phyloP scores from a whole-genome alignment of 192 early-diverging fungal species.

The Coemansia sp. region DNA sequence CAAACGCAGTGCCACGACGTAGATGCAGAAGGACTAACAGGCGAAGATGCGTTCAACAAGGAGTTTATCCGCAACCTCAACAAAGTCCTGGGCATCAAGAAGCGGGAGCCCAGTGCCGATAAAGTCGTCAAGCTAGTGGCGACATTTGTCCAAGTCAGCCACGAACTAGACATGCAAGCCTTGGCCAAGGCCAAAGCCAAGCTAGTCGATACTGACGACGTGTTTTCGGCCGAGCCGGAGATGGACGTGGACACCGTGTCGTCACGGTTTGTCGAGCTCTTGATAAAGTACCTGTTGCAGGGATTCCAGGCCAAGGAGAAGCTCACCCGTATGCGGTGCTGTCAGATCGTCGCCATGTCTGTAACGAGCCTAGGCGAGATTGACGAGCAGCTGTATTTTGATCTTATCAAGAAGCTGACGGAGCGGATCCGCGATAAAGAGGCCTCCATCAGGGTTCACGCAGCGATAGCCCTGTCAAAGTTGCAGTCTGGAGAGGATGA shows the following conservation, averaged over 20 bases:
- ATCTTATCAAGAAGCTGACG: slow-evolving; percentile 66
- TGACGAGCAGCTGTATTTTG: slow-evolving; percentile 76
- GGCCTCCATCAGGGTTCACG: slow-evolving; percentile 72
- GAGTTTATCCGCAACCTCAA: slow-evolving; percentile 81
- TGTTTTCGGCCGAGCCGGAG: slow-evolving; percentile 30
- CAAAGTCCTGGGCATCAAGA: slow-evolving; percentile 74
- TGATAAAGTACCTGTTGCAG: slow-evolving; percentile 70
- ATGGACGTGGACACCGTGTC: slow-evolving; percentile 59
- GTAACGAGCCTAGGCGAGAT: slow-evolving; percentile 75
- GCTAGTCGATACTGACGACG: slow-evolving; percentile 35
- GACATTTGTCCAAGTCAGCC: slow-evolving; percentile 69
- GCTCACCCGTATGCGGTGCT: slow-evolving; percentile 71
- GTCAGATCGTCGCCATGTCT: slow-evolving; percentile 74
- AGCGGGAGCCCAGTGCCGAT: slow-evolving; percentile 70
- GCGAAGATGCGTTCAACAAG: slow-evolving; percentile 70
- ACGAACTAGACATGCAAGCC: slow-evolving; percentile 60
- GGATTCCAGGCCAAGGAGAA: slow-evolving; percentile 84
- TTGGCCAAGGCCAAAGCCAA: slow-evolving; percentile 24
- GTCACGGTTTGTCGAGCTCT: slow-evolving; percentile 68
- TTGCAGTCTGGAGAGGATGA: slow-evolving; percentile 68
- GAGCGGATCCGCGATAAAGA: slow-evolving; percentile 83
- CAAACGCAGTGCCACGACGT: slow-evolving; percentile 60
- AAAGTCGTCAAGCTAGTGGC: slow-evolving; percentile 73
- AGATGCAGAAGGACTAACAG: slow-evolving; percentile 43
- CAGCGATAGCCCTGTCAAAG: slow-evolving; percentile 74